Percentiles rank a stretch among this genome's conserved stretches.
Conservation (phyloP, 78 protist species). For the Pigoraptor vietnamica region DNA sequence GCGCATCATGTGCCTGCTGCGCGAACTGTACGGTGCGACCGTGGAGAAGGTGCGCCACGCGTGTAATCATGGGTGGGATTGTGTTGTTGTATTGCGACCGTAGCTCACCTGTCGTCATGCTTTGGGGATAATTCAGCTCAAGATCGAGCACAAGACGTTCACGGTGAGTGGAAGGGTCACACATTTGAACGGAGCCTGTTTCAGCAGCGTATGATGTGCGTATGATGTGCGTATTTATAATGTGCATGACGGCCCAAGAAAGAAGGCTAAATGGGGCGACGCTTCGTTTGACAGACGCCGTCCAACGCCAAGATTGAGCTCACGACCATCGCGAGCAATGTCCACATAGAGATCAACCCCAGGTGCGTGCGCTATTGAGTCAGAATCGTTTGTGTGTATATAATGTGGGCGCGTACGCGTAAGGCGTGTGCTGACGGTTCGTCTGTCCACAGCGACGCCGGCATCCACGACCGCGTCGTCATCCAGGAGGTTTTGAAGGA, state of each 20-base stretch:
- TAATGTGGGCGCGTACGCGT: neutral
- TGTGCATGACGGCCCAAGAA: too few species aligned
- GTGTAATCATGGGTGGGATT: neutral
- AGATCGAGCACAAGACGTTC: slow-evolving; percentile 48
- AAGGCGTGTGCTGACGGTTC: neutral
- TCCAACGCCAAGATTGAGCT: slow-evolving; percentile 56
- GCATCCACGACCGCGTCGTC: slow-evolving; percentile 83
- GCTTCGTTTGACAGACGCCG: neutral
- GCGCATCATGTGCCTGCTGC: slow-evolving; percentile 76
- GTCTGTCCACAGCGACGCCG: slow-evolving; percentile 67
- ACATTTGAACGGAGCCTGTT: neutral
- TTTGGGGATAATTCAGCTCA: neutral
- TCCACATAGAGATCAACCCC: slow-evolving; percentile 95
- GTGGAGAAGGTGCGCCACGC: slow-evolving; percentile 47
- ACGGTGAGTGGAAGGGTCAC: slow-evolving; percentile 11
- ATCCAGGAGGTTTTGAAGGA: slow-evolving; percentile 89
- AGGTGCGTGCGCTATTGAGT: neutral
- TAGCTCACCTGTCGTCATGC: neutral
- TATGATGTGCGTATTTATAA: too few species aligned
- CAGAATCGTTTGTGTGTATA: neutral
- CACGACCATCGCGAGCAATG: slow-evolving; percentile 46
- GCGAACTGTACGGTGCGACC: slow-evolving; percentile 83
- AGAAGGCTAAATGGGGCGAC: too few species aligned
- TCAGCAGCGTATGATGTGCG: too few species aligned
- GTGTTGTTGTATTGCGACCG: too few species aligned